A percentile compares a stretch with the other conserved stretches of the same genome.
Conservation (phyloP, 257 asterid genomes). For the Jaltomata sinuosa region DNA sequence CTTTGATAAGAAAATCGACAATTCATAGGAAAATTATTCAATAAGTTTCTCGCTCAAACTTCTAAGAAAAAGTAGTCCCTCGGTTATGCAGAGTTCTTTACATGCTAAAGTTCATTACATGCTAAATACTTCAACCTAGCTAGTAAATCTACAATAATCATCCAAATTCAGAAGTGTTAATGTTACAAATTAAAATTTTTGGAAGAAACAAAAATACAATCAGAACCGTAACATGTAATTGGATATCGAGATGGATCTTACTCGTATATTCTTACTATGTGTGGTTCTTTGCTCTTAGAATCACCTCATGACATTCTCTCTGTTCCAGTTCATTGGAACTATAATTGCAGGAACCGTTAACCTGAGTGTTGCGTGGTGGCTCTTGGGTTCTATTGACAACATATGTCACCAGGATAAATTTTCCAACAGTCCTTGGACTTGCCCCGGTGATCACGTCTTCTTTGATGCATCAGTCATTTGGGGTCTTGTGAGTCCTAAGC, state of each 20-base stretch:
- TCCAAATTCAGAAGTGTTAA: neutral
- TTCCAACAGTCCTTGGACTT: conserved; percentile 66
- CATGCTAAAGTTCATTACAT: neutral
- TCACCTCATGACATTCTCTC: neutral
- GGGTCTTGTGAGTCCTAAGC: conserved; percentile 58
- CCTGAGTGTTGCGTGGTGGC: conserved; percentile 40
- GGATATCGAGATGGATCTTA: neutral
- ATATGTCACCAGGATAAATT: conserved; percentile 28
- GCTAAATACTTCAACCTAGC: neutral
- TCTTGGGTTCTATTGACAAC: conserved; percentile 17
- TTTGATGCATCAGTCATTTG: conserved; percentile 70
- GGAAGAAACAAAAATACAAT: neutral
- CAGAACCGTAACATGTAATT: neutral
- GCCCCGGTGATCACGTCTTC: conserved; percentile 54
- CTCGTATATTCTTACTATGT: neutral
- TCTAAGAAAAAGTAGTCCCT: too few species aligned
- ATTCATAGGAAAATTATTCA: too few species aligned
- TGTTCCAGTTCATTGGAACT: conserved; percentile 34
- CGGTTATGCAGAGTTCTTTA: neutral
- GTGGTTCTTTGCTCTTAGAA: neutral
- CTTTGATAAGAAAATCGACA: too few species aligned
- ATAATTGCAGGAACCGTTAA: conserved; percentile 35
- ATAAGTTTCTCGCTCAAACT: too few species aligned
- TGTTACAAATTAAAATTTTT: neutral
- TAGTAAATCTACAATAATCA: neutral